Evolutionary conservation across 805 yeast species (phyloP), one percentile per base, ranked within the genome.

Genomic region (Teunomyces cretensis): DNA sequence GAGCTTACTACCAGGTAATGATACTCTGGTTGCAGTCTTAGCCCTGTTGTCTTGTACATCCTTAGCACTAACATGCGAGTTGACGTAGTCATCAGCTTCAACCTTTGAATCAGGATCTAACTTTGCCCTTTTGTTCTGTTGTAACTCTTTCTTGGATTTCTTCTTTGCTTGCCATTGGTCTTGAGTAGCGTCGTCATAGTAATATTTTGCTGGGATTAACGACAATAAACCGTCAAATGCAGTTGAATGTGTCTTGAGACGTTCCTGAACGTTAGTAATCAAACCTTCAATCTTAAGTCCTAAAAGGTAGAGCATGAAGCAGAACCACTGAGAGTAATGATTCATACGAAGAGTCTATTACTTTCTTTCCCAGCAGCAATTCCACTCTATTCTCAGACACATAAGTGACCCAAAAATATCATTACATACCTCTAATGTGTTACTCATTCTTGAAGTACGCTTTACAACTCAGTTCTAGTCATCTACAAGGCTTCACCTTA

Each of bases 161-260:
- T 89, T 88, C 70, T 83, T 87, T 55, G 84, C 85, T 55, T 84
- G 83, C 97, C 97, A 91, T 67, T 92, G 97, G 42, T 84, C 84
- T 56, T 85, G 83, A 2, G 92, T 84, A 47, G 88, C 92, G 32
- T 87, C 96, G 63, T 91, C 97, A 62, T 88, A 90, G 63, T 92
- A 92, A 60, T 86, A 90, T 60, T 90, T 89, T 2, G 97, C 96
- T 2, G 98, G 97, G 47, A 92, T 91, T 64, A 92, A 72, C 15
- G 97, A 88, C 47, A 92, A 72, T 42, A 92, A 72, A 17, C 97
- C 96, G 61, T 88, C 88, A 63, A 92, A 92, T 3, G 97, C 89
- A 42, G 81, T 72, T 11, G 94, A 83, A 60, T 86, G 90, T 27
- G 81, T 80, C 65, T 86, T 83, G 54, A 87, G 76, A 53, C 96